Evolutionary conservation across 495 filamentous ascomycete species (phyloP), one percentile per base, ranked within the genome.

Genomic region (Podospora sp.): DNA sequence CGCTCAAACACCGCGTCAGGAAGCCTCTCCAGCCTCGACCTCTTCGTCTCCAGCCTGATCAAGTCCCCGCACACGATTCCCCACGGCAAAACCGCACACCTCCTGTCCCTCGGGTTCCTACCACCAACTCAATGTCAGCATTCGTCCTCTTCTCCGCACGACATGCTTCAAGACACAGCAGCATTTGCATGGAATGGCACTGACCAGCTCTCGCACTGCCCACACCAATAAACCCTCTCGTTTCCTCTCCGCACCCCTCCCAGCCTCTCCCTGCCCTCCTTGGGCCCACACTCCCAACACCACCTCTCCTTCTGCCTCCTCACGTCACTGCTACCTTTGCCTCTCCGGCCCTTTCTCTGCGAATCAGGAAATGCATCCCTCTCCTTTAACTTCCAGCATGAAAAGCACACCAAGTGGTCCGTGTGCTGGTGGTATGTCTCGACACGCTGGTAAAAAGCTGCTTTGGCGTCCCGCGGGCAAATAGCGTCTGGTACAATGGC

Each of bases 371-470:
- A 65, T 22, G 33, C 49, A 2, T 53, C 60, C 6, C 49, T 11
- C 20, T 35, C 51, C 22, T 65, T 60, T 21, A 73, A 25, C 2
- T 64, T 63, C n/a, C 46, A 66, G 51, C 70, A 72, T 5, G 12
- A n/a, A 22, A 62, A 69, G 50, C 71, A 73, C 2, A 56, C 66
- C 0, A 70, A 63, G 9, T 29, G 22, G 35, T 22, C 35, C 1
- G 46, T 18, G 68, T 73, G 25, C 59, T 67, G 71, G 0, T 35
- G 18, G 61, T 56, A 69, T 27, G 18, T 11, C 36, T 73, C 66
- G 56, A 40, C 68, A 12, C 21, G n/a, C 6, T 49, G 66, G 53
- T 67, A 67, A 57, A 62, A 68, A 20, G 40, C 60, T 33, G 18
- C 6, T 33, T 65, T 68, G 22, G 20, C 27, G 12, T 51, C 0